A percentile compares a stretch with the other conserved stretches of the same genome.
These are phyloP conservation scores for Colletotrichum sp. DNA, from an alignment of 2,329 filamentous ascomycete species.

Conservation along the genomic window DNA sequence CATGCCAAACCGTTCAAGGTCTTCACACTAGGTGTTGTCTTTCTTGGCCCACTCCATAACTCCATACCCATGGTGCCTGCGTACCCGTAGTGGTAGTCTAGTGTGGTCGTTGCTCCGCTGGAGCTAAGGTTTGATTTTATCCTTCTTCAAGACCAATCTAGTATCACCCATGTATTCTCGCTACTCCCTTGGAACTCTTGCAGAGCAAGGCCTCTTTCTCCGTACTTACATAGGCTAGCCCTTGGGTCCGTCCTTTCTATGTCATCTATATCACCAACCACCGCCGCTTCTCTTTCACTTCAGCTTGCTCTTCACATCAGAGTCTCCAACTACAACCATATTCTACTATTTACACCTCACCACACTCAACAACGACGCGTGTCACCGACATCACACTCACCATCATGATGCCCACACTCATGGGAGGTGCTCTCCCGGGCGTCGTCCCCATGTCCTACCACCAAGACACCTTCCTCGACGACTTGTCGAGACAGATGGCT, in stretches of 20 bases:
- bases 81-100: neutral
- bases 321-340: neutral
- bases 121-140: constrained; percentile 38
- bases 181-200: constrained; percentile 34
- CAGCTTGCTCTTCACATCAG: rapidly evolving
- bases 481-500: constrained; percentile 57
- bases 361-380: neutral
- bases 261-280: constrained; percentile 12
- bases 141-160: constrained; percentile 36
- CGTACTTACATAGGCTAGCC: constrained; percentile 31
- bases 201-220: constrained; percentile 22
- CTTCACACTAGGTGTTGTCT: constrained; percentile 25
- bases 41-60: constrained; percentile 41
- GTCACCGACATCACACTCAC: neutral
- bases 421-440: constrained; percentile 36
- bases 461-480: constrained; percentile 53
- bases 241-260: constrained; percentile 23
- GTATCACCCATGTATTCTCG: constrained; percentile 33
- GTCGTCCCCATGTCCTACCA: constrained; percentile 36
- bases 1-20: constrained; percentile 26
- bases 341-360: neutral
- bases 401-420: constrained; percentile 40
- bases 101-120: constrained; percentile 36
- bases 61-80: constrained; percentile 36
- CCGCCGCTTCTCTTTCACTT: neutral